Evolutionary conservation across 228 moss, liverwort and hornwort genomes (phyloP).

Genomic region (Sphagnum fallax): DNA sequence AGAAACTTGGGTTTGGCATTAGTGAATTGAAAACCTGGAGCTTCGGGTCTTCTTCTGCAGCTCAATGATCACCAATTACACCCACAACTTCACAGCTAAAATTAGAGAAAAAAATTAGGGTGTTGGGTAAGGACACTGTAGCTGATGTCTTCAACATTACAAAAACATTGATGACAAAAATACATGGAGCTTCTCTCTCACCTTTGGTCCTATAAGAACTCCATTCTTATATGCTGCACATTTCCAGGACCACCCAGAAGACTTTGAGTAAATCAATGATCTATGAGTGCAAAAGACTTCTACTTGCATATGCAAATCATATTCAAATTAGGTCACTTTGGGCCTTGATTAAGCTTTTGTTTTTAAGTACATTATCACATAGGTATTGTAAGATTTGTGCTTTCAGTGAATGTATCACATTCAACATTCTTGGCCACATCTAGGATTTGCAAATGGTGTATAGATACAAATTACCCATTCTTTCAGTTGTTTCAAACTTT

Average conservation of each 20-base stretch:
- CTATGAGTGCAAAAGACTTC: neutral
- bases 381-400: no score
- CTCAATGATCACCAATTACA: neutral
- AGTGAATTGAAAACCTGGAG: neutral
- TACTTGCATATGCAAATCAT: neutral
- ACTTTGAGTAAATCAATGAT: neutral
- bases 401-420: no score
- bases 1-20: neutral
- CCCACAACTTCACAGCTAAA: neutral
- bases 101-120: no score
- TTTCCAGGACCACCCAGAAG: no score
- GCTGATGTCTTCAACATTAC: neutral
- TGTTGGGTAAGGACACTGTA: neutral
- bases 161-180: neutral
- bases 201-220: constrained; percentile 14
- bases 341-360: neutral
- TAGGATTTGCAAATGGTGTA: no score
- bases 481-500: no score
- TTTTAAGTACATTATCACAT: no score
- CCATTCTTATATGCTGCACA: constrained; percentile 20
- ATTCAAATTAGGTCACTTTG: neutral
- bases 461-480: no score
- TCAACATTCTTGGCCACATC: no score
- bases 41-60: neutral
- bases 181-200: neutral